Evolutionary conservation across 1,139 yeast genomes (phyloP), one percentile per base, ranked within the genome.

Genomic region (Pichia sp.): DNA sequence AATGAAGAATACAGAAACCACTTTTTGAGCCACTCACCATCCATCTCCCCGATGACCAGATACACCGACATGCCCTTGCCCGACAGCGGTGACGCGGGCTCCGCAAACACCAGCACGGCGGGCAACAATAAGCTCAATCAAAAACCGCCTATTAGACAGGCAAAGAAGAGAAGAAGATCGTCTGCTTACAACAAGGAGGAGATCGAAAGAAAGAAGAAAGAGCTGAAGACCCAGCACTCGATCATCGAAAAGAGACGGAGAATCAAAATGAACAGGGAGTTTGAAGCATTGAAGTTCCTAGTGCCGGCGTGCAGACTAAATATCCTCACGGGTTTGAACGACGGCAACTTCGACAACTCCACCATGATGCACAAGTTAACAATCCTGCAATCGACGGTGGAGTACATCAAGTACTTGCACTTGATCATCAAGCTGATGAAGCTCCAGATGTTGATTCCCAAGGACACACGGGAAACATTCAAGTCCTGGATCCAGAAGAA

Each of bases 181-280:
- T 58, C 63, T 2, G 57, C 76, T 4, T 75, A 76, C 5, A 70
- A 75, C 41, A 75, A 78, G 31, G 80, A 79, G 54, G 87, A 82
- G 62, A 64, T 80, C 51, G 84, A 80, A 47, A 76, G 77, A 62
- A 71, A 85, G 49, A 77, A 77, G 58, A 73, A 76, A 56, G 88
- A 85, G 60, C 72, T 87, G 72, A 68, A 77, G 60, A 73, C 77
- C 5, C 83, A 89, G 36, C 96, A 88, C 68, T 83, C 90, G 7
- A 84, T 86, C 48, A 88, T 88, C 59, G 96, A 88, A 67, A 85
- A 89, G 64, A 80, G 90, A 62, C 76, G 96, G 61, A 74, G 96
- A 55, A 79, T 85, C 56, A 86, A 87, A 67, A 86, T 88, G 73
- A 88, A 88, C 68, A 75, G 92, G 56, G 95, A 88, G 68, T 88